phyloP scores from a whole-genome alignment of 2,329 filamentous ascomycete genomes.

The Ambrosiella xylebori region DNA sequence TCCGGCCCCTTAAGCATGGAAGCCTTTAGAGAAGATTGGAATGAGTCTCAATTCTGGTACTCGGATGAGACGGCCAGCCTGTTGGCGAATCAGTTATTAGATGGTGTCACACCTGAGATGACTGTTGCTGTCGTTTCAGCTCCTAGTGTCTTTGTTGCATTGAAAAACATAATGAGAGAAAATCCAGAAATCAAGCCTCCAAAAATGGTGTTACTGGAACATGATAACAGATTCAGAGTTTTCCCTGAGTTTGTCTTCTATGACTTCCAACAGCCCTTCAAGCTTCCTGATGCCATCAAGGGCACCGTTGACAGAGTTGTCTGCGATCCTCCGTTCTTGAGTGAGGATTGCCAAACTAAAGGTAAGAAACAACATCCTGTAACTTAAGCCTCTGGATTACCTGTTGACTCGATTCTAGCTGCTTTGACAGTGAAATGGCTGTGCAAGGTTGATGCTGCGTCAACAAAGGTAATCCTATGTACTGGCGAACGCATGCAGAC shows the following conservation, averaged over 20 bases:
- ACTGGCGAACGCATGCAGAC: constrained; percentile 62
- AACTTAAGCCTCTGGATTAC: too few species aligned
- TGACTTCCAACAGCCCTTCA: constrained; percentile 52
- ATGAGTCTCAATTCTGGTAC: constrained; percentile 73
- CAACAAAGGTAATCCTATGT: constrained; percentile 42
- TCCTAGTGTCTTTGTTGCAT: constrained; percentile 59
- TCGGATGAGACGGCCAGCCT: constrained; percentile 50
- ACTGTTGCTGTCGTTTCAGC: constrained; percentile 54
- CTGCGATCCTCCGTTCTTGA: constrained; percentile 64
- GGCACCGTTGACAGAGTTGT: constrained; percentile 51
- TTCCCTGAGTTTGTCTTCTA: constrained; percentile 61
- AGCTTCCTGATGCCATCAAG: constrained; percentile 46
- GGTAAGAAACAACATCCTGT: constrained; percentile 24
- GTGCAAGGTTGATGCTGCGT: constrained; percentile 25
- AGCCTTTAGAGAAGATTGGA: constrained; percentile 65
- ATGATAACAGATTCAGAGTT: constrained; percentile 54
- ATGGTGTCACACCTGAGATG: constrained; percentile 37
- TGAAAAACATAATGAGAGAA: constrained; percentile 45
- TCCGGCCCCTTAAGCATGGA: constrained; percentile 40
- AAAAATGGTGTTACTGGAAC: constrained; percentile 51
- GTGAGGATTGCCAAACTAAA: constrained; percentile 67
- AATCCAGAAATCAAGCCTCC: constrained; percentile 24
- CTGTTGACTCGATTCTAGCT: constrained; percentile 24
- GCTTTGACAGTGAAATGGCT: constrained; percentile 64
- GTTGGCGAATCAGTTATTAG: constrained; percentile 48